Base-by-base conservation (phyloP, 2,329 filamentous ascomycete genomes). In the Dothideomycetidae sp. region DNA sequence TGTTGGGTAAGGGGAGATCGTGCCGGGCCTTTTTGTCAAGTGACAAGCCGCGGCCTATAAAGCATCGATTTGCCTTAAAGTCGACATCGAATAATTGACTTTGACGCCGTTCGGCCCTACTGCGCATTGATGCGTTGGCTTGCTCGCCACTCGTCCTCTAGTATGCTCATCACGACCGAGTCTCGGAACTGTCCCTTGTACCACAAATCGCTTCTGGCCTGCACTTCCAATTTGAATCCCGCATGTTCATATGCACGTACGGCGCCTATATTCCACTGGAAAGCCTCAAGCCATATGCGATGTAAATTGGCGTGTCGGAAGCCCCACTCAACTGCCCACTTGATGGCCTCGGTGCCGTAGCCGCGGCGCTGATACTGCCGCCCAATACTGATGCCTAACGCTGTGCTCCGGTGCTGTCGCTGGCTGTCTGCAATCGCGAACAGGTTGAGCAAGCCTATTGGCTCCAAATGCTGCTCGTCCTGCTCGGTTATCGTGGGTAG, bases 311-410 rank as follows among this genome's bases (percentile, higher is more conserved):
- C 63, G 12, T 52, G 50, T 3, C 48, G 45, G 43, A 70, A 70
- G 0, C 59, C 60, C 57, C 64, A 69, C 13, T 62, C 55, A 3
- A 67, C 44, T 1, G 50, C 57, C 65, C 64, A 71, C 16, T 53
- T 51, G 31, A 69, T 61, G 1, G 62, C 59, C 44, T 69, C 66
- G 5, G 45, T 47, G 1, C 66, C 66, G 37, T 68, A 69, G 0
- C 66, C 64, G 13, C 54, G 43, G 0, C 54, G 50, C 37, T 64
- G 59, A 36, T 57, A 56, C 0, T 40, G 5, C 0, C 49, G 44
- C 2, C 56, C 44, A 5, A 68, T 52, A 0, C 49, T 46, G n/a
- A 67, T 50, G 0, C 54, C 59, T 5, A 67, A 50, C 28, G 59
- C 53, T 7, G 58, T 56, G 43, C 50, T 52, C 10, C 65, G 57